Evolutionary conservation across 2,329 filamentous ascomycete species (phyloP).

Genomic region (Penicillium sp.): DNA sequence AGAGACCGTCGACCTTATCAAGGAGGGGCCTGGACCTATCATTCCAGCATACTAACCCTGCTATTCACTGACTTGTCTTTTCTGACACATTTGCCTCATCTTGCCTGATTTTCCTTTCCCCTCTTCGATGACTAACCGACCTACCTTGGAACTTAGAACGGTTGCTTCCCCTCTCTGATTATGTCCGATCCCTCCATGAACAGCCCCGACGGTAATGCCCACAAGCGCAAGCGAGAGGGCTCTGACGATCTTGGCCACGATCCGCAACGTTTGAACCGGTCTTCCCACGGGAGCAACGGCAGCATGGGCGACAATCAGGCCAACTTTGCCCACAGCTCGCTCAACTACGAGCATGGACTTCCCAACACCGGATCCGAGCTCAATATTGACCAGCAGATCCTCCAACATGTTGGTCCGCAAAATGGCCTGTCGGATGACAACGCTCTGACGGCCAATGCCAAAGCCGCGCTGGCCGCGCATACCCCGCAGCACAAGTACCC

Average conservation of each 20-base stretch:
- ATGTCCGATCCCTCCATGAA: constrained; percentile 43
- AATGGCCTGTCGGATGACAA: constrained; percentile 53
- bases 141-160: constrained; percentile 7
- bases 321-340: constrained; percentile 36
- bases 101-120: constrained; percentile 4
- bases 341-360: constrained; percentile 42
- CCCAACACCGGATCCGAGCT: constrained; percentile 38
- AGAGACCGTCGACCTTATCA: constrained; percentile 14
- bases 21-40: constrained; percentile 11
- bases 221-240: constrained; percentile 44
- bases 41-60: constrained; percentile 4
- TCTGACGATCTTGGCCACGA: constrained; percentile 42
- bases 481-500: constrained; percentile 46
- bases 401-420: constrained; percentile 52
- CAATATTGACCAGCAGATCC: constrained; percentile 47
- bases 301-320: constrained; percentile 36
- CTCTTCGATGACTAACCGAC: constrained; percentile 23
- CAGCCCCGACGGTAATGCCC: constrained; percentile 33
- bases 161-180: constrained; percentile 7
- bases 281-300: constrained; percentile 41
- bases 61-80: constrained; percentile 7
- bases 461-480: constrained; percentile 47
- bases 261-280: constrained; percentile 41
- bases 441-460: constrained; percentile 48
- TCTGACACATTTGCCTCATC: not conserved